A percentile compares a stretch with the other conserved stretches of the same genome.
These are phyloP conservation scores for Fusarium succisae DNA, from an alignment of 2,329 filamentous ascomycete genomes.

Conservation along the genomic window DNA sequence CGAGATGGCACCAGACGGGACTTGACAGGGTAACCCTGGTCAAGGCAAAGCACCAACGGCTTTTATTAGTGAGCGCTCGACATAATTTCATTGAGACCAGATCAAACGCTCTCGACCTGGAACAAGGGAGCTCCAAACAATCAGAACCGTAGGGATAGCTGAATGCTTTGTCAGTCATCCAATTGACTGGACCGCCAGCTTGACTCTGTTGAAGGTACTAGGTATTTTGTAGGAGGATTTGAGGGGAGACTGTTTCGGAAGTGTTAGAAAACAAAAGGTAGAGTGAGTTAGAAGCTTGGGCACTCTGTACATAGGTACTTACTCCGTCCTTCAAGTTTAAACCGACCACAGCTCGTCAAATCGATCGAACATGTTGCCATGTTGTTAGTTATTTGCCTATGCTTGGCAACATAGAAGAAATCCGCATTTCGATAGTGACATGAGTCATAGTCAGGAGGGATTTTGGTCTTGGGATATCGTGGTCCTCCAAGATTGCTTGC, in stretches of 20 bases:
- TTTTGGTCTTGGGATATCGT: neutral
- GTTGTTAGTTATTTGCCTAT: neutral
- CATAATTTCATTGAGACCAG: neutral
- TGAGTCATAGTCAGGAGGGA: neutral
- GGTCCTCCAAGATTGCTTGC: neutral
- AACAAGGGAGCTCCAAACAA: neutral
- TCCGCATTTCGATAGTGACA: neutral
- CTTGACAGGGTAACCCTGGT: slow-evolving; percentile 33
- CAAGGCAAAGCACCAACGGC: slow-evolving; percentile 7
- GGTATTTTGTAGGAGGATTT: neutral
- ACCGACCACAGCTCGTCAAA: neutral
- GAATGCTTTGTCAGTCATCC: neutral
- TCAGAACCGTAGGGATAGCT: neutral
- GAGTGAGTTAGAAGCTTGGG: neutral
- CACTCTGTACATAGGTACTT: neutral
- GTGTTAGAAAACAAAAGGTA: neutral
- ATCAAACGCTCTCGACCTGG: slow-evolving; percentile 2
- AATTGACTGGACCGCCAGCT: neutral
- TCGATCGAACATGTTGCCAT: neutral
- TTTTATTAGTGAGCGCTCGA: neutral
- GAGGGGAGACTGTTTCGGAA: neutral
- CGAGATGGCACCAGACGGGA: slow-evolving; percentile 29
- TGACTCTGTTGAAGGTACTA: neutral
- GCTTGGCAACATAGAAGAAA: neutral
- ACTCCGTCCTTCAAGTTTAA: neutral